Evolutionary conservation across 495 filamentous ascomycete species (phyloP).

Genomic region (Saxophila tyrrhenica): DNA sequence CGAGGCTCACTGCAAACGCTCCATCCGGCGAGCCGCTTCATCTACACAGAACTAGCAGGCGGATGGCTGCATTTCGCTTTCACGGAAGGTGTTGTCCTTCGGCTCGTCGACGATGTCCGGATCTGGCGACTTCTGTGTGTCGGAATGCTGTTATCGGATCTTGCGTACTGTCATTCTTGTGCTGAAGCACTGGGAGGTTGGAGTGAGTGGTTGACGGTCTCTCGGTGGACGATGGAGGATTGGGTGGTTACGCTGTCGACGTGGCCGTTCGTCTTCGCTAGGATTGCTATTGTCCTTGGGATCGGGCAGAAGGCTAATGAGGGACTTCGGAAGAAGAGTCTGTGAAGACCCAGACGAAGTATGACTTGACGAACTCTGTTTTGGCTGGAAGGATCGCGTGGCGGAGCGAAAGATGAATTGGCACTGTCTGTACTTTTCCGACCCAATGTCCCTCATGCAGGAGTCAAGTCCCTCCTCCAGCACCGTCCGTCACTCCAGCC

Average conservation of each 20-base stretch:
- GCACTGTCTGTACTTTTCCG: too few relatives aligned
- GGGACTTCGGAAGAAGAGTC: neutral
- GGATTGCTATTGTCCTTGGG: neutral
- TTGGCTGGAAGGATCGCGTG: too few relatives aligned
- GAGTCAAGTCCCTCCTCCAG: neutral
- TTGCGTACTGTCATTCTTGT: conserved; percentile 6
- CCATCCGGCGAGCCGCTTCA: neutral
- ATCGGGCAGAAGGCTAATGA: neutral
- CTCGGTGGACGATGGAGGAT: conserved; percentile 3
- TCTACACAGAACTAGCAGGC: conserved; percentile 9
- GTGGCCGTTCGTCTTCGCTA: conserved; percentile 7
- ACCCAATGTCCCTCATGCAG: too few relatives aligned
- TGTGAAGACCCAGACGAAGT: neutral
- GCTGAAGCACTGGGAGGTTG: conserved; percentile 9
- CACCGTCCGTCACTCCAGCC: conserved; percentile 8
- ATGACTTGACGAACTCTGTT: neutral
- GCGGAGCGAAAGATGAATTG: too few relatives aligned
- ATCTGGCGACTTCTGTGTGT: conserved; percentile 9
- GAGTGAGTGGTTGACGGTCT: neutral
- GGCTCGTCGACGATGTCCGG: conserved; percentile 9
- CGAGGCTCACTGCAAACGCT: neutral
- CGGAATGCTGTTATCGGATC: conserved; percentile 10
- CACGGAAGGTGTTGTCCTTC: conserved; percentile 11
- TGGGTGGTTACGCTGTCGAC: conserved; percentile 11
- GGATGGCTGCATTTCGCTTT: conserved; percentile 12